A percentile compares a stretch with the other conserved stretches of the same genome.
Evolutionary conservation across 345 rosid species (phyloP).

Genomic region (Hevea brasiliensis): DNA sequence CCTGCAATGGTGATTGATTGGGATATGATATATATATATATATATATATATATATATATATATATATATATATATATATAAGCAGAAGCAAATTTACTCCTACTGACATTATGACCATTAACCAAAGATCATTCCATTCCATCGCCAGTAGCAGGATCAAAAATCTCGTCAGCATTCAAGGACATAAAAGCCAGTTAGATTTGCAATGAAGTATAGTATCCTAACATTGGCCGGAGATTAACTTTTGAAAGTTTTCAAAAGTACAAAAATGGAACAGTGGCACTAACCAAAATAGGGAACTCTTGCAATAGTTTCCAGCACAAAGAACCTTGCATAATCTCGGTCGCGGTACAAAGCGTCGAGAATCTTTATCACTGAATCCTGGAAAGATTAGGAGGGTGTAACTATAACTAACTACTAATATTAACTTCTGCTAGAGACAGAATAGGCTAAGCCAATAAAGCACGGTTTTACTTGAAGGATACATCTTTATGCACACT

Average conservation of each 20-base stretch:
- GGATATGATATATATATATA: background rate
- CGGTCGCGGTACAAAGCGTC: conserved; percentile 78
- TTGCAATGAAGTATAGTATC: background rate
- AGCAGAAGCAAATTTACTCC: conserved; percentile 1
- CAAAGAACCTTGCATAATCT: conserved; percentile 85
- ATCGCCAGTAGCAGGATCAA: background rate
- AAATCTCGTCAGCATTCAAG: background rate
- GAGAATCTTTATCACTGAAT: conserved; percentile 83
- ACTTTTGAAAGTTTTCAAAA: background rate
- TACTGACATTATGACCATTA: background rate
- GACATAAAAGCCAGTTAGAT: background rate
- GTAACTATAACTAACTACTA: background rate
- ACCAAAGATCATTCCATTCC: background rate
- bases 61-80: no score
- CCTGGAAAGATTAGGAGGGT: conserved; percentile 41
- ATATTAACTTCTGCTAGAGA: background rate
- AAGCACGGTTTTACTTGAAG: background rate
- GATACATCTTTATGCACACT: background rate
- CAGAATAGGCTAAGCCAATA: background rate
- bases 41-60: no score
- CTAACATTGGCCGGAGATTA: background rate
- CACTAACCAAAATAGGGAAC: conserved; percentile 93
- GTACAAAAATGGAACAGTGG: background rate
- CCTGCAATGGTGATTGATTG: background rate
- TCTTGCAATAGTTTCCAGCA: conserved; percentile 94